A percentile compares a stretch with the other conserved stretches of the same genome.
Conservation (phyloP, 2,329 filamentous ascomycete genomes). For the Gaeumannomyces tritici region DNA sequence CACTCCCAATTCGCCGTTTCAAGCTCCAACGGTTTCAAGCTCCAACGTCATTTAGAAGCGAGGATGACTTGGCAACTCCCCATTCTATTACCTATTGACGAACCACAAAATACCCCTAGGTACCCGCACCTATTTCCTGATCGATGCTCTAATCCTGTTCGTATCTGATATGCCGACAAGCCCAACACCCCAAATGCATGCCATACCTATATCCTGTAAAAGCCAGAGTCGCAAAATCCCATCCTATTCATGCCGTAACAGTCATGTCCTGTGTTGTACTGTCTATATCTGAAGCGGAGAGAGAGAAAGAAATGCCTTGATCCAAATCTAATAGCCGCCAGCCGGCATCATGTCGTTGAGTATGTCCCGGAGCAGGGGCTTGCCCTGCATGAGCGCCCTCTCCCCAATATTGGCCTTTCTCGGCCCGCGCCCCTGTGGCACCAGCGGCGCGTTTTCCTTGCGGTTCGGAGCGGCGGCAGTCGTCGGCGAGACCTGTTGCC, state of each 20-base stretch:
- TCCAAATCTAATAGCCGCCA: constrained; percentile 8
- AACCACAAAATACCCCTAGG: neutral
- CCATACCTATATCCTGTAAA: neutral
- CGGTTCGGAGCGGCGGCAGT: constrained; percentile 4
- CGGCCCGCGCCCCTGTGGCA: constrained; percentile 27
- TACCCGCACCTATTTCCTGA: too few relatives aligned
- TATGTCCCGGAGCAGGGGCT: constrained; percentile 65
- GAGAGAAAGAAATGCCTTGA: neutral
- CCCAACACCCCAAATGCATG: neutral
- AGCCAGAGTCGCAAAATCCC: neutral
- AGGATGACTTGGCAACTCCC: too few relatives aligned
- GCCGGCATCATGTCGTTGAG: constrained; percentile 55
- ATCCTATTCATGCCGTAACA: neutral
- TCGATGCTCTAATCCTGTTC: neutral
- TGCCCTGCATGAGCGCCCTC: constrained; percentile 53
- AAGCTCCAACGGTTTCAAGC: too few relatives aligned
- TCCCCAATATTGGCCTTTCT: constrained; percentile 49
- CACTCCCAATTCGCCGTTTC: too few relatives aligned
- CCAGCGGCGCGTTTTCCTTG: constrained; percentile 32
- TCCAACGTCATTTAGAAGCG: too few relatives aligned
- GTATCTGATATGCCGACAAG: neutral
- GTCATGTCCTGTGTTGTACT: neutral
- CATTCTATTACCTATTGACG: neutral
- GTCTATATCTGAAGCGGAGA: neutral
- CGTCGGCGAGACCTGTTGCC: neutral